Conservation (phyloP, 371 early-diverging fungal species). For the Actinomortierella ambigua region DNA sequence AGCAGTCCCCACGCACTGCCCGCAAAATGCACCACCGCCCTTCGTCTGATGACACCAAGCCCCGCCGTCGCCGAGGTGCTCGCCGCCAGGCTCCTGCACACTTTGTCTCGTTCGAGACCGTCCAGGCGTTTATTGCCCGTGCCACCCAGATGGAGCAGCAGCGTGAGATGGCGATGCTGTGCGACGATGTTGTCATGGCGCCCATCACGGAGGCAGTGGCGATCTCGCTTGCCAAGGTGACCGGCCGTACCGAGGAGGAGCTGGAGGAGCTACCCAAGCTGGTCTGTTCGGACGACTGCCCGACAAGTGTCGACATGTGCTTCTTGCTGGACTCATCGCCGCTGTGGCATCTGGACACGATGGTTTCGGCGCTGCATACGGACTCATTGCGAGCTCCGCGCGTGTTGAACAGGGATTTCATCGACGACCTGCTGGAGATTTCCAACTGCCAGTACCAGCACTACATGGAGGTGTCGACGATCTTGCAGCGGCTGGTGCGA, state of each 20-base stretch:
- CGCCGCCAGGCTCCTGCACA: conserved; percentile 15
- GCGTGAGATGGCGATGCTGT: conserved; percentile 30
- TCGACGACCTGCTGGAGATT: conserved; percentile 34
- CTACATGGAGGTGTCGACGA: conserved; percentile 40
- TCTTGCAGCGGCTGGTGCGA: conserved; percentile 28
- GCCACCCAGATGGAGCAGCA: conserved; percentile 38
- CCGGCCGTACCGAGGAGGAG: conserved; percentile 23
- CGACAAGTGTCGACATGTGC: conserved; percentile 45
- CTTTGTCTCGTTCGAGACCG: conserved; percentile 11
- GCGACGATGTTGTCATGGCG: conserved; percentile 12
- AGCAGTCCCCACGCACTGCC: conserved; percentile 3
- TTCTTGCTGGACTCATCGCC: conserved; percentile 42
- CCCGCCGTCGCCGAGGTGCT: conserved; percentile 18
- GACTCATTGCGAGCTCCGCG: conserved; percentile 36
- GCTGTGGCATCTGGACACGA: conserved; percentile 44
- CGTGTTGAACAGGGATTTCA: conserved; percentile 28
- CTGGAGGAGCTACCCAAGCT: conserved; percentile 32
- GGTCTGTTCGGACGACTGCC: conserved; percentile 23
- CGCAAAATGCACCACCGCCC: conserved; percentile 10
- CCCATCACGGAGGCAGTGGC: conserved; percentile 30
- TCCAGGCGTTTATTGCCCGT: conserved; percentile 36
- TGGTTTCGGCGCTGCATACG: conserved; percentile 45
- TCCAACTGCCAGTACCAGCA: conserved; percentile 43
- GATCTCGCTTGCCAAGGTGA: conserved; percentile 40
- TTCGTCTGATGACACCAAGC: conserved; percentile 8